Base-by-base conservation (phyloP, 1,139 yeast species). In the Kodamaea arcana region DNA sequence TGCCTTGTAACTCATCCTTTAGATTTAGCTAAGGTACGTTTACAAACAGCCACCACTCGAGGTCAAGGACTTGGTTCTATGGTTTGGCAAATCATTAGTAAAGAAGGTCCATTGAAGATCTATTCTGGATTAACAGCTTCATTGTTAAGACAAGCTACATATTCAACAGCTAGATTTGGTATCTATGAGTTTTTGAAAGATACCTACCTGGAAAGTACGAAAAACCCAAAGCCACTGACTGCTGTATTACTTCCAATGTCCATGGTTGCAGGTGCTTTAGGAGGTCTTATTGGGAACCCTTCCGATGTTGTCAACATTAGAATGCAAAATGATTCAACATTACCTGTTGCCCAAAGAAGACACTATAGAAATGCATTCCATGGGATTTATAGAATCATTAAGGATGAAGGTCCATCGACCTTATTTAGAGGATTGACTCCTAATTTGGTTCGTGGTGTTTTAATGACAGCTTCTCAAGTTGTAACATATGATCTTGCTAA, bases 401-500 rank as follows among this genome's bases (percentile, higher is more conserved):
- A 57, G 30, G 77, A 78, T 29, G 95, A 87, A 55, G 81, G 83
- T 11, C 48, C 70, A 2, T 37, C 50, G n/a, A 67, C 87, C 2
- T 62, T 84, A 40, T 80, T 83, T 52, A 70, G 92, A 43, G 95
- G 96, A 1, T 65, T 84, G 43, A 72, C 72, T 17, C 94, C 95
- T 16, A 87, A 87, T 52, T 70, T 85, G 48, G 72, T 80, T 3
- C 72, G 95, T 52, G 95, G 95, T 15, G 76, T 85, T 8, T 67
- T 87, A 39, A 87, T 87, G 95, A 87, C 95, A 0, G 90, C 94
- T 1, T 81, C 94, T 2, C 96, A 87, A 56, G 94, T 86, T 37
- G 95, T 86, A 3, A 83, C 94, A 0, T 87, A 87, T 50, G 95
- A 87, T 56, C 67, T 81, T 33, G 82, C 87, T 34, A 87, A 87